Percentiles rank a stretch among this genome's conserved stretches.
These are phyloP conservation scores for Trametes versicolor DNA, from an alignment of 1,284 basidiomycete genomes.

Conservation along the genomic window DNA sequence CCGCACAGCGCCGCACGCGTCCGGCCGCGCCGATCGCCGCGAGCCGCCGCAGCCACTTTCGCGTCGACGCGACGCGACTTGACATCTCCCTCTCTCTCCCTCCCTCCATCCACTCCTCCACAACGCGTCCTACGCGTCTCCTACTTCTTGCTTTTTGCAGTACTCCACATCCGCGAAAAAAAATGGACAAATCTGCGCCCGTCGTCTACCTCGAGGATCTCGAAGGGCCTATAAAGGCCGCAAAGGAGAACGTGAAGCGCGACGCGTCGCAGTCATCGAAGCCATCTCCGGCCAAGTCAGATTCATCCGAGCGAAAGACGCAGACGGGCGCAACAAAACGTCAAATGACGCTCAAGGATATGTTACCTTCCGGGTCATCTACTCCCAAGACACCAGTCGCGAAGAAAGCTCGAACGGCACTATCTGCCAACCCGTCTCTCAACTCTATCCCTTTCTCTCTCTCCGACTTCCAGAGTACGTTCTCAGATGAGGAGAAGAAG, in stretches of 20 bases:
- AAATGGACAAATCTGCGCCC: slow-evolving; percentile 48
- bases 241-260: slow-evolving; percentile 26
- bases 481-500: slow-evolving; percentile 65
- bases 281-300: slow-evolving; percentile 16
- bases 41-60: slow-evolving; percentile 28
- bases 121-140: slow-evolving; percentile 25
- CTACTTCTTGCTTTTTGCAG: slow-evolving; percentile 17
- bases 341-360: slow-evolving; percentile 71
- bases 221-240: slow-evolving; percentile 40
- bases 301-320: slow-evolving; percentile 33
- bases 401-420: slow-evolving; percentile 44
- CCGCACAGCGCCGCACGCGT: not conserved
- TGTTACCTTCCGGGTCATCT: slow-evolving; percentile 53
- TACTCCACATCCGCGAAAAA: not conserved
- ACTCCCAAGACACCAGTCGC: slow-evolving; percentile 30
- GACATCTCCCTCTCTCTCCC: not conserved
- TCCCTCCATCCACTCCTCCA: not conserved
- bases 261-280: slow-evolving; percentile 10
- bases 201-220: slow-evolving; percentile 70
- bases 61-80: slow-evolving; percentile 38
- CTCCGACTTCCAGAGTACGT: slow-evolving; percentile 59
- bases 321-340: slow-evolving; percentile 57
- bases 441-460: slow-evolving; percentile 79
- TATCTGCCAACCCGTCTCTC: slow-evolving; percentile 46
- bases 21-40: slow-evolving; percentile 17